Conservation (phyloP, 371 early-diverging fungal genomes). For the Actinomortierella ambigua region DNA sequence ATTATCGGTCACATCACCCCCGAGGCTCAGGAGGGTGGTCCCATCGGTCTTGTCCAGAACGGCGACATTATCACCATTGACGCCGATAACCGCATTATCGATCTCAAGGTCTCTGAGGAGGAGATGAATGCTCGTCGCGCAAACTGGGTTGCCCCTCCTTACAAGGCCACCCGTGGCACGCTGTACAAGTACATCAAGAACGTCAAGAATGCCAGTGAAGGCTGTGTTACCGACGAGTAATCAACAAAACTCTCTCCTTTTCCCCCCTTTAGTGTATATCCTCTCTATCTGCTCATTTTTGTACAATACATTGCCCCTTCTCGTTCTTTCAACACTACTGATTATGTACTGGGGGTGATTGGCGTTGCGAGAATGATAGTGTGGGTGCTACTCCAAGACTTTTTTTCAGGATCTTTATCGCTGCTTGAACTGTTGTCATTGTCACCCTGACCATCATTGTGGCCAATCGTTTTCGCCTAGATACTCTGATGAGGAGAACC, state of each 20-base stretch:
- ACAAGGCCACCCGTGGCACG: slow-evolving; percentile 87
- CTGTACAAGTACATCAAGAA: slow-evolving; percentile 89
- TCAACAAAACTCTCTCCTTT: neutral
- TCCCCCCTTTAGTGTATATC: slow-evolving; percentile 1
- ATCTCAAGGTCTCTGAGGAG: slow-evolving; percentile 74
- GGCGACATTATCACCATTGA: slow-evolving; percentile 91
- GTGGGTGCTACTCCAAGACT: too few relatives aligned
- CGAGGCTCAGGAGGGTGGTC: slow-evolving; percentile 96
- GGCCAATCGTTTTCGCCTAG: too few relatives aligned
- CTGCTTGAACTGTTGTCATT: too few relatives aligned
- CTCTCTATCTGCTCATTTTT: neutral
- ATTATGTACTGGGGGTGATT: too few relatives aligned
- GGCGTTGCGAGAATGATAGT: too few relatives aligned
- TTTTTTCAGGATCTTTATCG: too few relatives aligned
- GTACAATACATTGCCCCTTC: too few relatives aligned
- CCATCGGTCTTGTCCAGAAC: slow-evolving; percentile 87
- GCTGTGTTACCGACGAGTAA: slow-evolving; percentile 88
- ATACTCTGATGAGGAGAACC: too few relatives aligned
- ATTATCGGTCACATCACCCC: slow-evolving; percentile 98
- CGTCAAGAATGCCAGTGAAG: slow-evolving; percentile 83
- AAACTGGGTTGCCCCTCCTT: slow-evolving; percentile 79
- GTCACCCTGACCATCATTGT: too few relatives aligned
- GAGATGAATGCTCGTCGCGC: slow-evolving; percentile 74
- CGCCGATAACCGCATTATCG: slow-evolving; percentile 76
- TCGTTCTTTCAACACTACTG: too few relatives aligned